Conservation (phyloP, 257 asterid genomes). For the Coffea eugenioides region DNA sequence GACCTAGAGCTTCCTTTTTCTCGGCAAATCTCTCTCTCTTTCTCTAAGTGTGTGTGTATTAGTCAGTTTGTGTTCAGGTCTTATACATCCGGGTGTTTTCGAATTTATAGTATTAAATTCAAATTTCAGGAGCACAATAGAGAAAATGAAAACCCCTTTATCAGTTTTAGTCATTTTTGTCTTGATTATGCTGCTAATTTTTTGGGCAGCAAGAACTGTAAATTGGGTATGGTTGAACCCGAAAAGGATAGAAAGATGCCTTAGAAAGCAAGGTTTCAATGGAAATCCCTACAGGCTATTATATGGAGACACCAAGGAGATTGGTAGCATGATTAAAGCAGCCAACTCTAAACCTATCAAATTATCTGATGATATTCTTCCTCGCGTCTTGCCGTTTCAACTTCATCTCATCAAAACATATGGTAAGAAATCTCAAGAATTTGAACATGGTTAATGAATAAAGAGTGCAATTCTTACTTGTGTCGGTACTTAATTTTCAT, state of each 20-base stretch:
- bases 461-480: too few relatives aligned
- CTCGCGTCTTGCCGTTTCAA: slow-evolving; percentile 41
- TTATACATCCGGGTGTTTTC: neutral
- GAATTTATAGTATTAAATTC: neutral
- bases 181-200: slow-evolving; percentile 2
- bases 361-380: slow-evolving; percentile 39
- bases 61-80: neutral
- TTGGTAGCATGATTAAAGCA: slow-evolving; percentile 34
- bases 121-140: neutral
- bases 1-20: slow-evolving; percentile 10
- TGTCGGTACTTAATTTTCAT: too few relatives aligned
- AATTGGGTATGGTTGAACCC: slow-evolving; percentile 58
- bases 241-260: slow-evolving; percentile 34
- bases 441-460: too few relatives aligned
- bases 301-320: slow-evolving; percentile 54
- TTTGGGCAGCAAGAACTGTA: slow-evolving; percentile 34
- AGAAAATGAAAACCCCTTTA: neutral
- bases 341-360: slow-evolving; percentile 42
- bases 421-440: slow-evolving; percentile 25
- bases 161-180: neutral
- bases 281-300: slow-evolving; percentile 47
- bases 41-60: neutral
- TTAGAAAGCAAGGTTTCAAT: slow-evolving; percentile 46
- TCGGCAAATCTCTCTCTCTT: neutral
- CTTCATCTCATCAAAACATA: slow-evolving; percentile 35